Evolutionary conservation across 2,329 filamentous ascomycete genomes (phyloP).

Genomic region (Fusarium hostae): DNA sequence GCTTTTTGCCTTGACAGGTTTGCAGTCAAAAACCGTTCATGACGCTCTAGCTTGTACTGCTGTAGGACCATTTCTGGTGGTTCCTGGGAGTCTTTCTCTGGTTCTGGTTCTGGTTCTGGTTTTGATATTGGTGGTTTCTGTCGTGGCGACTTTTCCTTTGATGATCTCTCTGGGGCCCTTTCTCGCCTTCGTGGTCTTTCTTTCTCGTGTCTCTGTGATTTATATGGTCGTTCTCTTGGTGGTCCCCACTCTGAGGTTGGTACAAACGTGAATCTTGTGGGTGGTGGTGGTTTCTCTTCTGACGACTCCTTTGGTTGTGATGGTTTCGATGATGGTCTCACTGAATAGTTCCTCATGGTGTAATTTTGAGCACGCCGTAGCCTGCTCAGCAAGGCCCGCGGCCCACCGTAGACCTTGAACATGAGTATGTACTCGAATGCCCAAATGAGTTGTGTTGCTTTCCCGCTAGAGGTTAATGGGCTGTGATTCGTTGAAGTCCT

Average conservation of each 20-base stretch:
- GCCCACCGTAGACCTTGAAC: conserved; percentile 2
- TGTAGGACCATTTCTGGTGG: not conserved
- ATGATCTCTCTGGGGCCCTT: not conserved
- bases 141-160: not conserved
- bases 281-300: not conserved
- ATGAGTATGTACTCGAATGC: not conserved
- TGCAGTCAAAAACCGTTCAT: not conserved
- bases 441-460: not conserved
- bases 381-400: not conserved
- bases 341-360: not conserved
- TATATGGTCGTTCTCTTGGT: not conserved
- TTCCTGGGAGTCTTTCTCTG: not conserved
- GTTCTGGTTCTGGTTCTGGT: not conserved
- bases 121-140: not conserved
- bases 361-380: not conserved
- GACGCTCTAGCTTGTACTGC: not conserved
- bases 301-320: not conserved
- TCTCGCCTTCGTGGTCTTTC: not conserved
- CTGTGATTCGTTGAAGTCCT: not conserved
- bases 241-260: not conserved
- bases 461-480: not conserved
- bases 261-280: not conserved
- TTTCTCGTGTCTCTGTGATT: not conserved
- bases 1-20: not conserved
- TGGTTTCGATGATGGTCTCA: not conserved